phyloP scores from a whole-genome alignment of 148 eudicot species.

The Arctostaphylos glauca region DNA sequence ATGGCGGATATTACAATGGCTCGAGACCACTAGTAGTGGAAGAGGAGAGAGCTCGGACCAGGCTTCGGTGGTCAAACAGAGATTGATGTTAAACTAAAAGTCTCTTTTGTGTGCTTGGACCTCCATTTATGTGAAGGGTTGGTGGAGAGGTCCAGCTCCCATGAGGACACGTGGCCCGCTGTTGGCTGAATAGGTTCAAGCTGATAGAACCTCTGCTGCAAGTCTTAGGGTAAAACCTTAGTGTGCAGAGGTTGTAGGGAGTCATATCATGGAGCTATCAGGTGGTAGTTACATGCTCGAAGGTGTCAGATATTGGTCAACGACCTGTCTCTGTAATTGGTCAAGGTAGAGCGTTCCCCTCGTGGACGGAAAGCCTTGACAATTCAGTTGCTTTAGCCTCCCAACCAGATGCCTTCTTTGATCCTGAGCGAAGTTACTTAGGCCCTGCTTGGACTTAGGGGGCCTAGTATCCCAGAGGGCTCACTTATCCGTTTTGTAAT shows the following conservation, averaged over 20 bases:
- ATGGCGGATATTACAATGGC: neutral
- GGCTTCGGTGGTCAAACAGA: neutral
- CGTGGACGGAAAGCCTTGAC: neutral
- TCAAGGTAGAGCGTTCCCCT: neutral
- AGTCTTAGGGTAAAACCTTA: neutral
- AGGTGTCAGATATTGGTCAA: neutral
- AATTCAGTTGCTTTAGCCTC: neutral
- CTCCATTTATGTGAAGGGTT: neutral
- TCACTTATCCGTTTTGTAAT: neutral
- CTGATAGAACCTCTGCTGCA: neutral
- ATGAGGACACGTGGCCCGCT: neutral
- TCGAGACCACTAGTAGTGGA: neutral
- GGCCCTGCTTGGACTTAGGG: neutral
- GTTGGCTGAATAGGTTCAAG: neutral
- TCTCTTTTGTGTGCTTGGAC: conserved; percentile 5
- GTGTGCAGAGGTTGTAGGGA: neutral
- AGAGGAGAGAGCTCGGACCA: neutral
- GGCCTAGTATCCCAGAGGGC: neutral
- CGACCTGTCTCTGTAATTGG: neutral
- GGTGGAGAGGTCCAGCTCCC: neutral
- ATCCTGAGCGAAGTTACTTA: neutral
- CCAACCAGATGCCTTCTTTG: neutral
- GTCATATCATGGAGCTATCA: neutral
- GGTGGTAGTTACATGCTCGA: neutral
- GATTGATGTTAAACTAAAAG: neutral